A percentile compares a stretch with the other conserved stretches of the same genome.
Evolutionary conservation across 306 rosid species (phyloP).

Genomic region (Phaseolus lunatus): DNA sequence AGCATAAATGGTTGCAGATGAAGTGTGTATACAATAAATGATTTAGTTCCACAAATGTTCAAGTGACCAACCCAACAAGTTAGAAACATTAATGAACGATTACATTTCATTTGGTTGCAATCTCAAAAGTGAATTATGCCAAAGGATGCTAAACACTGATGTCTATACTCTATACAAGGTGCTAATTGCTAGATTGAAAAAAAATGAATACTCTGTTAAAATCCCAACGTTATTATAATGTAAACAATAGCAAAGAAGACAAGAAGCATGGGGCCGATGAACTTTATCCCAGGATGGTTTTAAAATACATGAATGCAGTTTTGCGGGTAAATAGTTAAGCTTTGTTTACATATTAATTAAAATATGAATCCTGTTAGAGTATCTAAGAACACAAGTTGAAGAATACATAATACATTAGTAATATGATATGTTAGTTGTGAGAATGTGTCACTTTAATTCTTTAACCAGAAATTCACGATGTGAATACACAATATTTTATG

Average conservation of each 20-base stretch:
- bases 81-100: background rate
- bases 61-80: background rate
- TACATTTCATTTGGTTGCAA: background rate
- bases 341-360: background rate
- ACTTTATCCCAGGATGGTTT: background rate
- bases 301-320: conserved; percentile 16
- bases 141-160: background rate
- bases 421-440: background rate
- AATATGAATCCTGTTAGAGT: background rate
- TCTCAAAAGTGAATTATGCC: conserved; percentile 15
- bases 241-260: background rate
- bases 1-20: background rate
- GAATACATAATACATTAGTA: background rate
- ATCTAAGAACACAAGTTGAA: background rate
- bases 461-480: background rate
- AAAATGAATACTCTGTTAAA: background rate
- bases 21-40: background rate
- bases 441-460: background rate
- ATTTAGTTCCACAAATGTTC: background rate
- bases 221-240: background rate
- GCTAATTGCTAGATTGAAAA: background rate
- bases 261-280: conserved; percentile 16
- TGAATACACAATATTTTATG: background rate
- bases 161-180: background rate
- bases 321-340: background rate